Evolutionary conservation across 2,329 filamentous ascomycete genomes (phyloP), one percentile per base, ranked within the genome.

Genomic region (Paracamarosporium sp.): DNA sequence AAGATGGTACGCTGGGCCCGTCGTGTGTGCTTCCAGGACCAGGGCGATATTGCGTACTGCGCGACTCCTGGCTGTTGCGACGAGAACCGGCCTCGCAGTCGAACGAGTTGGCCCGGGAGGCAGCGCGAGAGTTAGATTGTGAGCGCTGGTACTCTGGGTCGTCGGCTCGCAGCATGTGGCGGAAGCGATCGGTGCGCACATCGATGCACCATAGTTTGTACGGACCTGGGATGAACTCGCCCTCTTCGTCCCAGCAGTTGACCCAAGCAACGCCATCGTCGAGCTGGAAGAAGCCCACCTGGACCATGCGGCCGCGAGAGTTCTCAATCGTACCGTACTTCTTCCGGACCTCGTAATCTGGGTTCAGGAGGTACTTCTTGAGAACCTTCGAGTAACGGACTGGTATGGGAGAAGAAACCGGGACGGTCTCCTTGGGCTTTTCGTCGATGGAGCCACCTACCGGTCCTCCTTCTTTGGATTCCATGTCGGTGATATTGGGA

Each of bases 141-240:
- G 60, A 65, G 33, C 50, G 57, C 30, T 67, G 56, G 44, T 73
- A 77, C 15, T 71, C 65, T 9, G 76, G 76, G 36, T 77, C 74
- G 55, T 78, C 76, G 60, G 71, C 67, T 55, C 73, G 73, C 45
- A 72, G 60, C 75, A 78, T 78, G 48, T 75, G 73, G 8, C 76
- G 69, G 60, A 78, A 78, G 11, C 65, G 57, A n/a, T 69, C 61
- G 40, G 75, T 77, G 50, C 76, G 71, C 33, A 74, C 57, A 56
- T 83, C 81, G 44, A 80, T 71, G 59, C 74, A 78, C 81, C 81
- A 83, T 45, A 81, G 79, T 53, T 80, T 78, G 63, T 83, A 83
- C 4, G 80, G 81, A 1, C 81, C 81, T 4, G 80, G 80, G 41
- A 83, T 79, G 67, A 83, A 83, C n/a, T 72, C 75, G 53, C 80